Conservation (phyloP, 805 yeast genomes). For the Wickerhamiella sorbophila region DNA sequence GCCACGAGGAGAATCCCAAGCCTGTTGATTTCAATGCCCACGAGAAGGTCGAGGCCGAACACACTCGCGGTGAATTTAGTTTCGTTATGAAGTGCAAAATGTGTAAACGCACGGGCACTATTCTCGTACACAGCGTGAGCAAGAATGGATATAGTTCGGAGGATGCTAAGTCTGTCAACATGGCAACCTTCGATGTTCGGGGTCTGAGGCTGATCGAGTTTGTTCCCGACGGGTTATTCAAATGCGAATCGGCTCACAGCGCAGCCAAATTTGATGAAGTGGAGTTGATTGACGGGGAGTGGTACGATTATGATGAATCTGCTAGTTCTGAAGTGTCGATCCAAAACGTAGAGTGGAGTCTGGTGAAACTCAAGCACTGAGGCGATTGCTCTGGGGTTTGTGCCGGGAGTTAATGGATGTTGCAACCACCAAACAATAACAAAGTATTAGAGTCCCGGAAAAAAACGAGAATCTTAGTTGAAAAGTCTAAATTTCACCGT, state of each 20-base stretch:
- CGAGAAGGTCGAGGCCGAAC: conserved; percentile 35
- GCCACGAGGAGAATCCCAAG: conserved; percentile 66
- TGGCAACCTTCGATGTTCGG: conserved; percentile 69
- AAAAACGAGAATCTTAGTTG: too few species aligned
- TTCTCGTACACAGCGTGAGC: conserved; percentile 19
- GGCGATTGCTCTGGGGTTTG: too few species aligned
- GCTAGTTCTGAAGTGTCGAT: conserved; percentile 69
- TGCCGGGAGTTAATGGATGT: too few species aligned
- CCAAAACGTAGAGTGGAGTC: conserved; percentile 55
- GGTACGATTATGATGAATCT: conserved; percentile 91
- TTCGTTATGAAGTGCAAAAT: conserved; percentile 62
- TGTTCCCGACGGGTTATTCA: conserved; percentile 49
- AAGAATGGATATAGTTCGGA: conserved; percentile 27
- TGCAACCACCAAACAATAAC: background rate
- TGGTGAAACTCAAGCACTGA: conserved; percentile 25
- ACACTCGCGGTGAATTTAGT: conserved; percentile 57
- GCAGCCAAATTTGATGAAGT: conserved; percentile 38
- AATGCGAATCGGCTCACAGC: conserved; percentile 39
- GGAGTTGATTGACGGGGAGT: conserved; percentile 68
- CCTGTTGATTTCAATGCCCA: conserved; percentile 51
- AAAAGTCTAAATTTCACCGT: too few species aligned
- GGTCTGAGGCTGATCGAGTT: conserved; percentile 66
- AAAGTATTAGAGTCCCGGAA: background rate
- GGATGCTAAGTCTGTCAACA: conserved; percentile 27
- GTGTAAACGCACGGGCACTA: conserved; percentile 34